Conservation (phyloP, 306 rosid genomes). For the Begonia peltatifolia region DNA sequence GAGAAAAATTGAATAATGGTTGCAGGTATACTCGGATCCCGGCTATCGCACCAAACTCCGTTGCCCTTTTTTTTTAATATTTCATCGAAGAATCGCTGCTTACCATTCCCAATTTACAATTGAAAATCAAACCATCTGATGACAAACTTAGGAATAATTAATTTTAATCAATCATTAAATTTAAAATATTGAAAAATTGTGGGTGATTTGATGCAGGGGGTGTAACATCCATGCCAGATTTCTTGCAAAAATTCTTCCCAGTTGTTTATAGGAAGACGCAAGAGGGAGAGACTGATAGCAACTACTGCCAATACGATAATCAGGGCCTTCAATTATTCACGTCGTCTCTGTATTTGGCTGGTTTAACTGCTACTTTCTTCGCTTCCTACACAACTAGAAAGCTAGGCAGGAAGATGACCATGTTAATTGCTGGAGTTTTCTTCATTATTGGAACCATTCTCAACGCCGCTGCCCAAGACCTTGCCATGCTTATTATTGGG, state of each 20-base stretch:
- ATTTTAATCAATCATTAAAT: background rate
- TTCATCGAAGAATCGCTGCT: too few species aligned
- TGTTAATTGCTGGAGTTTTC: constrained; percentile 50
- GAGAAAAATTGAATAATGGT: too few species aligned
- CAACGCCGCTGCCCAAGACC: constrained; percentile 34
- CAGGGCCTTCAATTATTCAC: constrained; percentile 47
- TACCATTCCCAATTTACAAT: too few species aligned
- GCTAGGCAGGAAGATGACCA: constrained; percentile 47
- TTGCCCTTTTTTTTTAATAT: too few species aligned
- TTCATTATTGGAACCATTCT: constrained; percentile 40
- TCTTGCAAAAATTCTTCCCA: constrained; percentile 48
- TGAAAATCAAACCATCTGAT: too few species aligned
- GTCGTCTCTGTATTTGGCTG: constrained; percentile 51
- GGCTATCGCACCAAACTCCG: too few species aligned
- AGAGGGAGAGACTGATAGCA: constrained; percentile 17
- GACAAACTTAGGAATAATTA: too few species aligned
- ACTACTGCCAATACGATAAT: constrained; percentile 52
- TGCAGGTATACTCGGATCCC: too few species aligned
- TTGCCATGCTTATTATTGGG: constrained; percentile 41
- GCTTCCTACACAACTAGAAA: constrained; percentile 44
- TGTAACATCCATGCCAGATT: constrained; percentile 40
- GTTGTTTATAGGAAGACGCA: constrained; percentile 22
- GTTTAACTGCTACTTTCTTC: constrained; percentile 31
- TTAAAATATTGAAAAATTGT: background rate
- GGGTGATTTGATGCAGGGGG: constrained; percentile 29